Base-by-base conservation (phyloP, 2,329 filamentous ascomycete genomes). In the Aspergillus sp. region DNA sequence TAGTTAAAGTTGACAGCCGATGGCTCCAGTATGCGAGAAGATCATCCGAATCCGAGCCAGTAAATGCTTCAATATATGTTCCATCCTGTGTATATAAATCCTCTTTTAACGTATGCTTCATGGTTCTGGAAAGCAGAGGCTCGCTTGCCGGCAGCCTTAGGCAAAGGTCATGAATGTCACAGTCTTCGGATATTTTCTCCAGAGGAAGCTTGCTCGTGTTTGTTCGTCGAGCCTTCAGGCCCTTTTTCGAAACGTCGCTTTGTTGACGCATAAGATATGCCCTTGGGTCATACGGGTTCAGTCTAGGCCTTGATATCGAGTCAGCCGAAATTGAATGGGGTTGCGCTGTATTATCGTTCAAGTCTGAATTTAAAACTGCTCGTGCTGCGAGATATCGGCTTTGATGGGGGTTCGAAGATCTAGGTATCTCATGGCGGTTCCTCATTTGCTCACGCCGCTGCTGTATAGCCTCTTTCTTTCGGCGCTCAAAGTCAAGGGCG, bases 401-500 rank as follows among this genome's bases (percentile, higher is more conserved):
- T 5, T 53, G 46, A 50, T 66, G 61, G 5, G 59, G 58, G 7
- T 48, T 49, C 4, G 43, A 45, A 11, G 40, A 33, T 2, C 32
- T 33, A 35, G 48, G 27, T 5, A 27, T 29, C 7, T 39, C 38
- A 26, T 13, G 33, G 7, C 33, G 35, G 12, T 42, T 43, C 13
- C 47, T 50, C 6, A 54, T 40, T 33, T 52, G 48, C 42, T 58
- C 40, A 26, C 58, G 56, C 13, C 57, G 54, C 33, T 50, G 43
- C n/a, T 54, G 49, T 12, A 62, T 62, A 10, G 57, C 61, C 4
- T 59, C 61, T 46, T 57, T 64, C 49, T 70, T 69, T 33, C 65
- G 57, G 11, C 53, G 52, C 38, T 70, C 67, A 45, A 68, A 69
- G 30, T 69, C 65, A 37, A 70, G 54, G 19, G 66, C 64, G 9